Evolutionary conservation across 306 rosid genomes (phyloP).

Genomic region (Prunus salicina): DNA sequence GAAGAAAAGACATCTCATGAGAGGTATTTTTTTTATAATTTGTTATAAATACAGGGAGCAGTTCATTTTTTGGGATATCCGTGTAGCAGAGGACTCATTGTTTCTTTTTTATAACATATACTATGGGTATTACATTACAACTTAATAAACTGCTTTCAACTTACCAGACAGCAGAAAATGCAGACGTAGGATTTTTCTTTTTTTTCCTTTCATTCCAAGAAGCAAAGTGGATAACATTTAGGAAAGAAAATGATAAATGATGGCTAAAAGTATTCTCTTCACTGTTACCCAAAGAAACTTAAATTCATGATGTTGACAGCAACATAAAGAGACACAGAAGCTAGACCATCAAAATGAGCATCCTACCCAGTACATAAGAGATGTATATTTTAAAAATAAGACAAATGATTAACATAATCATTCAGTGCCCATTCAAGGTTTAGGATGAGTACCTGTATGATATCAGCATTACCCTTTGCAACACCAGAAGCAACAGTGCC

Average conservation of each 20-base stretch:
- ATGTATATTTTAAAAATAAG: background rate
- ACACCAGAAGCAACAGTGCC: conserved; percentile 99
- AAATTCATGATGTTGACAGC: background rate
- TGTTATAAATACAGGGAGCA: too few relatives aligned
- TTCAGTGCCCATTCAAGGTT: background rate
- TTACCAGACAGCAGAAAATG: background rate
- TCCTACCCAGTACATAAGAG: background rate
- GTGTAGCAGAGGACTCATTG: too few relatives aligned
- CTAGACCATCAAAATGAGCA: background rate
- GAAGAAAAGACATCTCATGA: too few relatives aligned
- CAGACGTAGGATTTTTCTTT: background rate
- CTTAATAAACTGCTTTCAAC: background rate
- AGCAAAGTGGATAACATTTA: background rate
- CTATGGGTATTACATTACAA: background rate
- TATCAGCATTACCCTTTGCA: conserved; percentile 97
- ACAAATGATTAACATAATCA: background rate
- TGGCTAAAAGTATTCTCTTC: background rate
- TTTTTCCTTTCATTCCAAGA: background rate
- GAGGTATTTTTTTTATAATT: too few relatives aligned
- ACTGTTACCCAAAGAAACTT: background rate
- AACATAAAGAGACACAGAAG: background rate
- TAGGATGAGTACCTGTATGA: conserved; percentile 68
- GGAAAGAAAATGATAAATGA: background rate
- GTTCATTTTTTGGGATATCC: too few relatives aligned
- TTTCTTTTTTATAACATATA: background rate